These are phyloP conservation scores for Crithidia acanthocephali DNA, from an alignment of 208 protist species.

Conservation along the genomic window DNA sequence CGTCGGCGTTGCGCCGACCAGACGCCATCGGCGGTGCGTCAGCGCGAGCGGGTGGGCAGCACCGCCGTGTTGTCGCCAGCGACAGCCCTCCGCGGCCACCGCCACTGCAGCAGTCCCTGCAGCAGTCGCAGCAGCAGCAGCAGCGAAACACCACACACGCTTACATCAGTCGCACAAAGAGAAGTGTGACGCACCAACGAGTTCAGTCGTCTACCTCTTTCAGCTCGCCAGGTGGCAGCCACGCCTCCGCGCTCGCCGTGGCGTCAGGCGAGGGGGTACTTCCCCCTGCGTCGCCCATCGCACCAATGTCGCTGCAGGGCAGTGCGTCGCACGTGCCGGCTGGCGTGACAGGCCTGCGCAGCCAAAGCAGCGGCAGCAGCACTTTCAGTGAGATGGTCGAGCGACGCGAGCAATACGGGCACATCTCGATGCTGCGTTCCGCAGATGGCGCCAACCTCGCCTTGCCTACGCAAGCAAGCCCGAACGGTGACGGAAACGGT, in stretches of 20 bases:
- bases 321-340: background rate
- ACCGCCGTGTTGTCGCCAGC: background rate
- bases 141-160: background rate
- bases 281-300: too few species aligned
- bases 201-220: background rate
- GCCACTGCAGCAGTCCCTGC: background rate
- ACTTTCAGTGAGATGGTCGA: background rate
- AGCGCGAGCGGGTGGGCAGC: background rate
- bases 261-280: background rate
- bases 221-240: background rate
- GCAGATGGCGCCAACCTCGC: too few species aligned
- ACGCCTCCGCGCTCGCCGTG: background rate
- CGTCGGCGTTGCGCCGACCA: constrained; percentile 7
- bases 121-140: constrained; percentile 4
- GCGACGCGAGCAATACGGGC: background rate
- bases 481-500: background rate
- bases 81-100: constrained; percentile 5
- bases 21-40: background rate
- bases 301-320: background rate
- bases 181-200: background rate
- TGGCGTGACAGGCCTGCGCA: background rate
- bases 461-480: too few species aligned
- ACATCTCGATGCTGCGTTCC: too few species aligned
- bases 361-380: background rate
- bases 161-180: constrained; percentile 11